Evolutionary conservation across 495 filamentous ascomycete genomes (phyloP).

Genomic region (Xylaria venustula): DNA sequence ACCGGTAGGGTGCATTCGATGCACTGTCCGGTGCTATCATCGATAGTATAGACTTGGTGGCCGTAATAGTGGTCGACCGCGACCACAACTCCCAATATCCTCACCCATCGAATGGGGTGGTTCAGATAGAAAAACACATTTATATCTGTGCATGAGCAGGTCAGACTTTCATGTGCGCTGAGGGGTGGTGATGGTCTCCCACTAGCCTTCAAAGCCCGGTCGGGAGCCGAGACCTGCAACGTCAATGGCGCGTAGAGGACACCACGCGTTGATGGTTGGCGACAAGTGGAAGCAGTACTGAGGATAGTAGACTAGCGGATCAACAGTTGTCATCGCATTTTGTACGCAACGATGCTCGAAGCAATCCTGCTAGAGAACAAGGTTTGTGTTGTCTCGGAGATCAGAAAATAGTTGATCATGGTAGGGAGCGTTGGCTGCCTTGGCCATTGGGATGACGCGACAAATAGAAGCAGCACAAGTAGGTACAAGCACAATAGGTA

Average conservation of each 20-base stretch:
- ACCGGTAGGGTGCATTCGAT: constrained; percentile 55
- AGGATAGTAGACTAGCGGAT: constrained; percentile 56
- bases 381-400: constrained; percentile 7
- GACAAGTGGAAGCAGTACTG: constrained; percentile 82
- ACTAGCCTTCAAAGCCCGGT: constrained; percentile 64
- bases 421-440: not conserved
- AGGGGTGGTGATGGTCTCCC: not conserved
- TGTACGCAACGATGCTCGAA: constrained; percentile 17
- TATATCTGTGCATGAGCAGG: constrained; percentile 51
- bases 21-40: constrained; percentile 80
- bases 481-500: no score
- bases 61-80: constrained; percentile 64
- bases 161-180: not conserved
- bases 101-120: constrained; percentile 86
- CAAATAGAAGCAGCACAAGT: no score
- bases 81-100: constrained; percentile 74
- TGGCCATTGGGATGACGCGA: constrained; percentile 10
- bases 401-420: constrained; percentile 14
- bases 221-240: constrained; percentile 60
- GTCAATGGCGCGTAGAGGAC: constrained; percentile 69
- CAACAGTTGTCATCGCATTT: constrained; percentile 54
- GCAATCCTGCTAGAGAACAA: constrained; percentile 9
- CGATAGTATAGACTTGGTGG: constrained; percentile 66
- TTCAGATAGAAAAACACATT: constrained; percentile 77
- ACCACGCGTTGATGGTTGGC: constrained; percentile 81